A percentile compares a stretch with the other conserved stretches of the same genome.
phyloP scores from a whole-genome alignment of 1,284 basidiomycete species.

The Cutaneotrichosporon sp. region DNA sequence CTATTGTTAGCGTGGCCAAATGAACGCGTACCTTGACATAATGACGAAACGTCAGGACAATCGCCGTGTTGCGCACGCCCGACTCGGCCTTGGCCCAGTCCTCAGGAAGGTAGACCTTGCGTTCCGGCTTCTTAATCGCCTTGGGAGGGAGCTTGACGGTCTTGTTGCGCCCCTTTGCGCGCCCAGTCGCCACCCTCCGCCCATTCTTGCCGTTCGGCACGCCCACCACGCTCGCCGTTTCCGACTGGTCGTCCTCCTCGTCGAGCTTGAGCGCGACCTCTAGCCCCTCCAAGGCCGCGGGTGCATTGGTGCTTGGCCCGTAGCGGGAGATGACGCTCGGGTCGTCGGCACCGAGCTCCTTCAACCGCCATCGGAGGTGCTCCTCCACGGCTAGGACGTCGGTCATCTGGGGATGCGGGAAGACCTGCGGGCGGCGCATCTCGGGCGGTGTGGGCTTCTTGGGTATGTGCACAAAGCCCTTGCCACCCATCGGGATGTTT shows the following conservation, averaged over 20 bases:
- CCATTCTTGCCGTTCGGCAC: constrained; percentile 28
- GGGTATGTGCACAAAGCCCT: constrained; percentile 43
- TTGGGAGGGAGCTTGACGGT: constrained; percentile 27
- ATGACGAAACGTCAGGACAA: constrained; percentile 52
- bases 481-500: constrained; percentile 32
- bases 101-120: constrained; percentile 44
- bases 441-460: constrained; percentile 21
- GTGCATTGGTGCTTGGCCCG: constrained; percentile 43
- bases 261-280: constrained; percentile 29
- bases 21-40: constrained; percentile 37
- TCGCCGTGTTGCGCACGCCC: constrained; percentile 48
- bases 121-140: constrained; percentile 13
- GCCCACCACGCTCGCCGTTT: constrained; percentile 3
- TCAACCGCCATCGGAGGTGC: constrained; percentile 51
- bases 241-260: constrained; percentile 24
- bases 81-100: constrained; percentile 50
- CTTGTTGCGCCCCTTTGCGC: constrained; percentile 28
- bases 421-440: constrained; percentile 29
- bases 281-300: constrained; percentile 44
- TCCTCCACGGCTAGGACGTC: constrained; percentile 54
- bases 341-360: constrained; percentile 52
- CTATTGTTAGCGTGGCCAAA: constrained; percentile 24
- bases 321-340: constrained; percentile 46
- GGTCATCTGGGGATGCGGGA: constrained; percentile 54
- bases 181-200: constrained; percentile 22